Percentiles rank a stretch among this genome's conserved stretches.
phyloP scores from a whole-genome alignment of 148 eudicot species.

The Suaeda aralocaspica region DNA sequence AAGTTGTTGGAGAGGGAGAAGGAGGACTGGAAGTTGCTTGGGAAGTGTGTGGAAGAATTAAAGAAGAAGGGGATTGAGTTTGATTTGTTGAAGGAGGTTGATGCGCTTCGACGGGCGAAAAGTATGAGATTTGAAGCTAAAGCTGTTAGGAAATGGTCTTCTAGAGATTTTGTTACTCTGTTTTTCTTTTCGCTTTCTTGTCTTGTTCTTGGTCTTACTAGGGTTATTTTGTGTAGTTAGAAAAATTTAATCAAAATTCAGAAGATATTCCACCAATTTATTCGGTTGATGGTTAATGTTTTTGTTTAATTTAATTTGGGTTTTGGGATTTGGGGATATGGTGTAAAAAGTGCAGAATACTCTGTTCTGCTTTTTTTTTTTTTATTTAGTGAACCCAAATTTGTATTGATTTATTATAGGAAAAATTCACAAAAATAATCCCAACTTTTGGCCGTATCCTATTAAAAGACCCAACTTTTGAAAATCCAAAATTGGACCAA shows the following conservation, averaged over 20 bases:
- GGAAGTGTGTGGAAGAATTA: constrained; percentile 70
- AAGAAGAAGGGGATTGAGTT: constrained; percentile 77
- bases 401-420: too few relatives aligned
- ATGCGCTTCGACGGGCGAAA: constrained; percentile 67
- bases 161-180: constrained; percentile 64
- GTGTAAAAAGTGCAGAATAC: constrained; percentile 27
- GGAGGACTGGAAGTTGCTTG: constrained; percentile 61
- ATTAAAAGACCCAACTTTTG: too few relatives aligned
- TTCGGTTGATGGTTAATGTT: too few relatives aligned
- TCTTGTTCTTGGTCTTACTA: constrained; percentile 53
- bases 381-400: too few relatives aligned
- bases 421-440: too few relatives aligned
- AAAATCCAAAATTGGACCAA: too few relatives aligned
- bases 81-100: constrained; percentile 76
- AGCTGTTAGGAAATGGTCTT: constrained; percentile 56
- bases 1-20: constrained; percentile 64
- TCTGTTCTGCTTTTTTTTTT: constrained; percentile 35
- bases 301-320: neutral
- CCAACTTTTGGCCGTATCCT: too few relatives aligned
- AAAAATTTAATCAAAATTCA: neutral
- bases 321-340: neutral
- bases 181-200: constrained; percentile 66
- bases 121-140: constrained; percentile 60
- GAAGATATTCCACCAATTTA: too few relatives aligned
- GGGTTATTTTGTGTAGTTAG: constrained; percentile 55